A percentile compares a stretch with the other conserved stretches of the same genome.
These are phyloP conservation scores for Pseudonitzschia pungens DNA, from an alignment of 108 stramenopile species.

Conservation along the genomic window DNA sequence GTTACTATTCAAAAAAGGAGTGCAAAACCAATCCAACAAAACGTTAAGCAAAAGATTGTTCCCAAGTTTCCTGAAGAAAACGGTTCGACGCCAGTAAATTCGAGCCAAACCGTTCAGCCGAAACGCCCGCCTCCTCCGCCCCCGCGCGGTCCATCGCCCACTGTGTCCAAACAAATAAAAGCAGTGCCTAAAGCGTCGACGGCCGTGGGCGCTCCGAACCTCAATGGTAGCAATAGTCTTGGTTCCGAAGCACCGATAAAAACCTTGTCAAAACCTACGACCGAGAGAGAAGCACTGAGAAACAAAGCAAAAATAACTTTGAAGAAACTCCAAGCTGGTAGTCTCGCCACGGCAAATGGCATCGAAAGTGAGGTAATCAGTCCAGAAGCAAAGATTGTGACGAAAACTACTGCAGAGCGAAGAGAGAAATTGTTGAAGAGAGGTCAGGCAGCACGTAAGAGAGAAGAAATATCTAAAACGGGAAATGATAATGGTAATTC, in stretches of 20 bases:
- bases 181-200: not conserved
- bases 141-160: not conserved
- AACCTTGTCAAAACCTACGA: not conserved
- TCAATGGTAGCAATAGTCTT: not conserved
- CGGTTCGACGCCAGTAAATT: not conserved
- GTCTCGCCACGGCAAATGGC: not conserved
- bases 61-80: not conserved
- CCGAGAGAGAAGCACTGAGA: slow-evolving; percentile 4
- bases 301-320: slow-evolving; percentile 1
- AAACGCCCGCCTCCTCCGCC: slow-evolving; percentile 12
- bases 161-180: not conserved
- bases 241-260: not conserved
- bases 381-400: not conserved
- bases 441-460: too few species aligned
- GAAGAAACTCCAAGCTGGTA: not conserved
- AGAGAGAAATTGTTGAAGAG: not conserved
- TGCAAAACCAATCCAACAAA: too few species aligned
- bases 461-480: not conserved
- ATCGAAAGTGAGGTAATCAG: not conserved
- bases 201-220: not conserved
- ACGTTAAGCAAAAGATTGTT: too few species aligned
- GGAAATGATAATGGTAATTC: not conserved
- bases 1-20: too few species aligned
- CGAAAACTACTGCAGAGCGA: not conserved
- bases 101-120: not conserved